Percentiles rank a stretch among this genome's conserved stretches.
Conservation (phyloP, 2,329 filamentous ascomycete species). For the Teratosphaeria pseudoeucalypti region DNA sequence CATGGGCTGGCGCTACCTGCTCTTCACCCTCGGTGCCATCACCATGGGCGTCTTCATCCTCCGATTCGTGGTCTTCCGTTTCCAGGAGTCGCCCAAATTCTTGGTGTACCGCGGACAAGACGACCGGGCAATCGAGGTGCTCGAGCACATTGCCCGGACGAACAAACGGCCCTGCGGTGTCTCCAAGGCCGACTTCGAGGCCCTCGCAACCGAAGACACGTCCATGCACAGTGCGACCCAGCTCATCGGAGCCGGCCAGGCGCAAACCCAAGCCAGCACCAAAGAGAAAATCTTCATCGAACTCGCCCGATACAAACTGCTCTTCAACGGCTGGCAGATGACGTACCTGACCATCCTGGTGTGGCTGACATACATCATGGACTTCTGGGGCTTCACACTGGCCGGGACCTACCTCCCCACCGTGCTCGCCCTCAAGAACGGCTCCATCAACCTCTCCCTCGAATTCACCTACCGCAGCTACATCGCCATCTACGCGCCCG, state of each 20-base stretch:
- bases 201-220: slow-evolving; percentile 24
- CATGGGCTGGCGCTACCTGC: slow-evolving; percentile 37
- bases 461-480: slow-evolving; percentile 43
- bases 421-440: slow-evolving; percentile 44
- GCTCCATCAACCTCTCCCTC: slow-evolving; percentile 33
- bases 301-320: slow-evolving; percentile 32
- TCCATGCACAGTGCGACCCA: slow-evolving; percentile 15
- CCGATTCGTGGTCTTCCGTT: slow-evolving; percentile 44
- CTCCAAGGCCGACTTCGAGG: slow-evolving; percentile 27
- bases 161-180: slow-evolving; percentile 29
- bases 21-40: slow-evolving; percentile 32
- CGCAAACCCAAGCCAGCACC: slow-evolving; percentile 22
- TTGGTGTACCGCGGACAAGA: slow-evolving; percentile 45
- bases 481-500: slow-evolving; percentile 45
- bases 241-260: slow-evolving; percentile 24
- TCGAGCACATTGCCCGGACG: slow-evolving; percentile 34
- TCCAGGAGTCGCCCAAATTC: slow-evolving; percentile 52
- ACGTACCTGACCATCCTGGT: slow-evolving; percentile 37
- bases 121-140: slow-evolving; percentile 38
- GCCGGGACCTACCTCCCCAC: slow-evolving; percentile 35
- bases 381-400: slow-evolving; percentile 41
- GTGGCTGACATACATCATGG: slow-evolving; percentile 43
- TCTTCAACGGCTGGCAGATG: slow-evolving; percentile 35
- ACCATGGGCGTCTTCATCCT: slow-evolving; percentile 39
- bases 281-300: slow-evolving; percentile 30